These are phyloP conservation scores for Arthrobotrys pseudoclavata DNA, from an alignment of 2,329 filamentous ascomycete species.

Conservation along the genomic window DNA sequence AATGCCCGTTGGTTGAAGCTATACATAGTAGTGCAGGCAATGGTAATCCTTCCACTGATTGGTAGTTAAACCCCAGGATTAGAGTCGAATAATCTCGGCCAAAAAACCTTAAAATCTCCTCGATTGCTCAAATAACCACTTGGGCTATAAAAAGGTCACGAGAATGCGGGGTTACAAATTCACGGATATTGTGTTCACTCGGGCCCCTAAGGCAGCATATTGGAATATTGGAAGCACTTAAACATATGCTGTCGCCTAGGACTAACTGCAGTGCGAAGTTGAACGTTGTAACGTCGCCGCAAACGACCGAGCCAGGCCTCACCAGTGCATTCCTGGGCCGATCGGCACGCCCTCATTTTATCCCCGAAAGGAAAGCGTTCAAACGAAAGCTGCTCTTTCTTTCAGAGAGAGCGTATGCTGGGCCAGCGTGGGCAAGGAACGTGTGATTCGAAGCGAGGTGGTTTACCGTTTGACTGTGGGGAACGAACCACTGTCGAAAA, in stretches of 20 bases:
- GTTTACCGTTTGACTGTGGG: conserved; percentile 22
- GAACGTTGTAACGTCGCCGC: conserved; percentile 3
- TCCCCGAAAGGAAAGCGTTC: conserved; percentile 56
- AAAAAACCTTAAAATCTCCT: conserved; percentile 1
- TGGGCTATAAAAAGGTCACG: conserved; percentile 6
- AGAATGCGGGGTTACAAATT: conserved; percentile 14
- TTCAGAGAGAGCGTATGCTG: background rate
- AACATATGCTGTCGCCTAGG: conserved; percentile 20
- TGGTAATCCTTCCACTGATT: background rate
- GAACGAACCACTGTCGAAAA: conserved; percentile 33
- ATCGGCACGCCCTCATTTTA: conserved; percentile 58
- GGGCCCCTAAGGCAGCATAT: conserved; percentile 7
- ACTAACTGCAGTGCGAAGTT: background rate
- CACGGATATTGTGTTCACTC: background rate
- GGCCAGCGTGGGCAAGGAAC: conserved; percentile 6
- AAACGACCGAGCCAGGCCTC: conserved; percentile 21
- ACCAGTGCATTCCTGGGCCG: conserved; percentile 18
- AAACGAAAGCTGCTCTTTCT: conserved; percentile 45
- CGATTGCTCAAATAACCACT: conserved; percentile 10
- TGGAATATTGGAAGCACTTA: background rate
- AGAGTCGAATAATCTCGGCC: conserved; percentile 7
- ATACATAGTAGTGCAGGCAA: background rate
- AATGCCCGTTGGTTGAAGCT: background rate
- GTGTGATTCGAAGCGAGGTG: conserved; percentile 40
- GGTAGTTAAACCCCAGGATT: background rate